Percentiles rank a stretch among this genome's conserved stretches.
These are phyloP conservation scores for Ophiobolus disseminans DNA, from an alignment of 2,329 filamentous ascomycete species.

Conservation along the genomic window DNA sequence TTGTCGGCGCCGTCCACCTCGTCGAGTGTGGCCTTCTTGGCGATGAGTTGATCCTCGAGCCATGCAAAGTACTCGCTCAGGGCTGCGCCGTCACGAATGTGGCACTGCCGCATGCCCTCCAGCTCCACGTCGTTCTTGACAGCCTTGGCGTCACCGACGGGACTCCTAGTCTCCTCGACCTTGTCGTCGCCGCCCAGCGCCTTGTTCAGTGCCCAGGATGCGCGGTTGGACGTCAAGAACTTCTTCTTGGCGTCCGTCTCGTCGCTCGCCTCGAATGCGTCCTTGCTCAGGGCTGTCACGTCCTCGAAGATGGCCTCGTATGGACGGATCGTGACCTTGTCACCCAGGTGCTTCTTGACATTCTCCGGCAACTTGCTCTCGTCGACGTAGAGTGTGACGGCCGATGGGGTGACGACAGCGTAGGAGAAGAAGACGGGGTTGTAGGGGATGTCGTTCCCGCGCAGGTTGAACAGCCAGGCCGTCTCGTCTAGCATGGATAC, in stretches of 20 bases:
- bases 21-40: slow-evolving; percentile 75
- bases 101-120: slow-evolving; percentile 91
- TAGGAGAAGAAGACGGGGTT: slow-evolving; percentile 99
- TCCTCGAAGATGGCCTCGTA: slow-evolving; percentile 85
- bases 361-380: slow-evolving; percentile 75
- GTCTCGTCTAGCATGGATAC: slow-evolving; percentile 96
- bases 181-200: slow-evolving; percentile 84
- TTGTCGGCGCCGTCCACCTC: slow-evolving; percentile 94
- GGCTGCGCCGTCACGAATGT: slow-evolving; percentile 91
- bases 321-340: slow-evolving; percentile 76
- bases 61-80: slow-evolving; percentile 94
- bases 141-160: slow-evolving; percentile 88
- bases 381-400: slow-evolving; percentile 84
- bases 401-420: slow-evolving; percentile 78
- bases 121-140: slow-evolving; percentile 92
- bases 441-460: slow-evolving; percentile 94
- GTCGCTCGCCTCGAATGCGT: slow-evolving; percentile 41
- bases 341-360: slow-evolving; percentile 72
- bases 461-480: slow-evolving; percentile 97
- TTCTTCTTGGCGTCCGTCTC: slow-evolving; percentile 59
- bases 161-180: slow-evolving; percentile 86
- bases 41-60: slow-evolving; percentile 86
- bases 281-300: slow-evolving; percentile 67
- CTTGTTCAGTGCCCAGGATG: slow-evolving; percentile 90
- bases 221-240: slow-evolving; percentile 85